A percentile compares a stretch with the other conserved stretches of the same genome.
These are phyloP conservation scores for Hylodesmum podocarpum DNA, from an alignment of 306 rosid genomes.

Conservation along the genomic window DNA sequence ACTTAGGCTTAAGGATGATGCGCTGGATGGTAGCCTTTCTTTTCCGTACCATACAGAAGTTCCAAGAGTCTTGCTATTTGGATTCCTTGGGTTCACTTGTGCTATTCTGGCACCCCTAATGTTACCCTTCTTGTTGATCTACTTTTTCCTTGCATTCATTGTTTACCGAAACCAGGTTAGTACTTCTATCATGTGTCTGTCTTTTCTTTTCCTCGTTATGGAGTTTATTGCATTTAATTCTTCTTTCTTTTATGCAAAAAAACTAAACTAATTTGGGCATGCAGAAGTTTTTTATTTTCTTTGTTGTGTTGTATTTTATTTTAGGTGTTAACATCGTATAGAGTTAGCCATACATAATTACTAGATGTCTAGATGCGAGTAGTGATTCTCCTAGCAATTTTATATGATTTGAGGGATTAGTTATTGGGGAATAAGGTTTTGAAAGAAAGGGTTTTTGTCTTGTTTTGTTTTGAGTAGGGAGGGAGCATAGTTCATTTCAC, in stretches of 20 bases:
- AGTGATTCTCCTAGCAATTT: neutral
- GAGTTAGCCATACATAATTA: neutral
- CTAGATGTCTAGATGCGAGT: neutral
- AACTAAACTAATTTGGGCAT: neutral
- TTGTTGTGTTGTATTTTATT: conserved; percentile 5
- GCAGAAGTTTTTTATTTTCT: neutral
- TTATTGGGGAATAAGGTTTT: neutral
- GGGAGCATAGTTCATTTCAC: neutral
- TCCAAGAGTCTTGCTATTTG: conserved; percentile 81
- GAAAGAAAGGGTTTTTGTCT: neutral
- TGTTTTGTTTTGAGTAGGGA: neutral
- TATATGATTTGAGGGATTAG: conserved; percentile 10
- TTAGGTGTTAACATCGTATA: conserved; percentile 5
- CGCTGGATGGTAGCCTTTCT: conserved; percentile 34
- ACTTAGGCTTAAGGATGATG: conserved; percentile 57
- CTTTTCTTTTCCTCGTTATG: conserved; percentile 10
- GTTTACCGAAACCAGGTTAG: conserved; percentile 91
- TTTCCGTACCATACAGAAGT: conserved; percentile 94
- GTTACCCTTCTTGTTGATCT: conserved; percentile 79
- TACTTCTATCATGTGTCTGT: conserved; percentile 2
- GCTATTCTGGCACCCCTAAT: conserved; percentile 87
- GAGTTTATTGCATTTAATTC: conserved; percentile 7
- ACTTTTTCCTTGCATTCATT: conserved; percentile 85
- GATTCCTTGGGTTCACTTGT: conserved; percentile 87
- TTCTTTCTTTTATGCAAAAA: neutral